phyloP scores from a whole-genome alignment of 176 grass and related monocot species.

The Guadua angustifolia region DNA sequence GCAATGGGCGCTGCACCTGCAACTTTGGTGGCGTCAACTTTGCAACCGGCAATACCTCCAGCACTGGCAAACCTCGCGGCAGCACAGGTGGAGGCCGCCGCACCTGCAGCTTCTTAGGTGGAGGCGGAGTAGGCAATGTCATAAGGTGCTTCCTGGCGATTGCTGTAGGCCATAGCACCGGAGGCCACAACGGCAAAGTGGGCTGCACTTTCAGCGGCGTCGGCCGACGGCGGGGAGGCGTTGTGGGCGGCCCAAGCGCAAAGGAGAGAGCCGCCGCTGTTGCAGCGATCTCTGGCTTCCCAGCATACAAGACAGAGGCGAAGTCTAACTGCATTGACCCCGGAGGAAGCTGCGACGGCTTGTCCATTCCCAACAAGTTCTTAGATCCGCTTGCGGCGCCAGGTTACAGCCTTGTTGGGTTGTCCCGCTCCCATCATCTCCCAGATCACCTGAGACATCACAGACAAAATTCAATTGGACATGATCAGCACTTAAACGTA shows the following conservation, averaged over 20 bases:
- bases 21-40: background rate
- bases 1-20: background rate
- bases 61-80: background rate
- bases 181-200: background rate
- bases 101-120: slow-evolving; percentile 34
- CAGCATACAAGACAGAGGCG: background rate
- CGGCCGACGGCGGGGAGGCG: background rate
- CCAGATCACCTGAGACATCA: background rate
- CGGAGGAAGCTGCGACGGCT: background rate
- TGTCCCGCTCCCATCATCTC: background rate
- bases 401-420: background rate
- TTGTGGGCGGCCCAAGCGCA: slow-evolving; percentile 1
- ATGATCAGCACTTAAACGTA: background rate
- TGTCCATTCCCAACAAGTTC: slow-evolving; percentile 25
- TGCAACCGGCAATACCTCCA: background rate
- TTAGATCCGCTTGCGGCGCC: background rate
- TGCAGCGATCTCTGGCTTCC: slow-evolving; percentile 22
- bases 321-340: slow-evolving; percentile 10
- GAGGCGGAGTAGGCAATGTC: background rate
- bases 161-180: background rate
- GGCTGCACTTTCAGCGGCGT: background rate
- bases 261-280: background rate
- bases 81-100: background rate
- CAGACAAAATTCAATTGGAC: background rate
- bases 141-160: slow-evolving; percentile 8